Conservation (phyloP, 345 rosid species). For the Eutrema yunnanense region DNA sequence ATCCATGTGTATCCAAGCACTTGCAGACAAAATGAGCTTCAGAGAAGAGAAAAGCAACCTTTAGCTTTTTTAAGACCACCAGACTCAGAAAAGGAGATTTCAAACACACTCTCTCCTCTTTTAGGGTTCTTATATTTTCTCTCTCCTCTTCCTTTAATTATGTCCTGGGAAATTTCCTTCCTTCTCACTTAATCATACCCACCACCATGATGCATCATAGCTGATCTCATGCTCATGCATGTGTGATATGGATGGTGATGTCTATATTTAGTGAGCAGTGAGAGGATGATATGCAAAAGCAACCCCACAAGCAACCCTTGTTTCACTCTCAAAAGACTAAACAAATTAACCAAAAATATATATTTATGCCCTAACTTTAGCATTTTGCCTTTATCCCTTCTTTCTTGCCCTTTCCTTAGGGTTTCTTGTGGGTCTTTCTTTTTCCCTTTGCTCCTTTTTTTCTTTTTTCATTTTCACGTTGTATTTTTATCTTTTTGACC, state of each 20-base stretch:
- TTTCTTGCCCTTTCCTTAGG: slow-evolving; percentile 45
- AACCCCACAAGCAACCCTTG: slow-evolving; percentile 48
- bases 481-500: slow-evolving; percentile 23
- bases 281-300: slow-evolving; percentile 31
- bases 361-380: slow-evolving; percentile 30
- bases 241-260: slow-evolving; percentile 22
- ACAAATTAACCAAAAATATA: slow-evolving; percentile 25
- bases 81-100: slow-evolving; percentile 71
- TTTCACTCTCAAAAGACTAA: slow-evolving; percentile 42
- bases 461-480: slow-evolving; percentile 22
- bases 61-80: slow-evolving; percentile 50
- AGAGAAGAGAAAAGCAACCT: slow-evolving; percentile 62
- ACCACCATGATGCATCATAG: slow-evolving; percentile 3
- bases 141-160: slow-evolving; percentile 19
- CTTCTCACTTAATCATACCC: slow-evolving; percentile 24
- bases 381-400: slow-evolving; percentile 35
- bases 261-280: slow-evolving; percentile 55
- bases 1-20: slow-evolving; percentile 70
- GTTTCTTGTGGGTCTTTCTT: slow-evolving; percentile 37
- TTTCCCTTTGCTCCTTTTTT: slow-evolving; percentile 15
- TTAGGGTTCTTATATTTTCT: slow-evolving; percentile 32
- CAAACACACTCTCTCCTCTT: slow-evolving; percentile 41
- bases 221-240: slow-evolving; percentile 15
- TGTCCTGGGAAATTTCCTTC: slow-evolving; percentile 8
- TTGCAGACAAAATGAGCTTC: slow-evolving; percentile 60